Percentiles rank a stretch among this genome's conserved stretches.
These are phyloP conservation scores for Lactifluus volemus DNA, from an alignment of 768 basidiomycete genomes.

Conservation along the genomic window DNA sequence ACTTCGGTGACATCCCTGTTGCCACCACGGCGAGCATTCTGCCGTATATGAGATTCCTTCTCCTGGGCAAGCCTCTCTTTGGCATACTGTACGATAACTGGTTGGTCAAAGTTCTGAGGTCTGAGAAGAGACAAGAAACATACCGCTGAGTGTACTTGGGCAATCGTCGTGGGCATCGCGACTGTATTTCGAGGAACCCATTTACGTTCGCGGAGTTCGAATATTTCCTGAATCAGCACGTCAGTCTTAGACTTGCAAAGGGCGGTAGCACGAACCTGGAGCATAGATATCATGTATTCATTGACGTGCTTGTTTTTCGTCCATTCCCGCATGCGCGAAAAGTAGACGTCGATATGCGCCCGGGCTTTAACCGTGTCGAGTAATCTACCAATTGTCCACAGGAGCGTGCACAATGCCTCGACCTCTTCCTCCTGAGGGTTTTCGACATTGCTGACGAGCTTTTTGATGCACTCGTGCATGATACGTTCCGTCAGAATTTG, in stretches of 20 bases:
- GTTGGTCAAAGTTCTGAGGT: background rate
- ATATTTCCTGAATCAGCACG: slow-evolving; percentile 56
- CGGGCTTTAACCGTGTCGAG: slow-evolving; percentile 78
- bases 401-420: slow-evolving; percentile 87
- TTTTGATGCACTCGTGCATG: slow-evolving; percentile 98
- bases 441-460: slow-evolving; percentile 85
- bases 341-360: slow-evolving; percentile 89
- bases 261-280: slow-evolving; percentile 53
- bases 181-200: slow-evolving; percentile 70
- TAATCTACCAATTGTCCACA: slow-evolving; percentile 77
- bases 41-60: slow-evolving; percentile 56
- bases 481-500: slow-evolving; percentile 97
- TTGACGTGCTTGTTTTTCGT: slow-evolving; percentile 64
- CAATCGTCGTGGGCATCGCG: slow-evolving; percentile 74
- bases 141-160: slow-evolving; percentile 81
- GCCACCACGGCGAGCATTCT: slow-evolving; percentile 60
- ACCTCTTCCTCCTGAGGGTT: slow-evolving; percentile 98
- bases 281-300: slow-evolving; percentile 90
- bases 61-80: slow-evolving; percentile 87
- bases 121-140: slow-evolving; percentile 32
- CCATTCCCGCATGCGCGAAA: slow-evolving; percentile 80
- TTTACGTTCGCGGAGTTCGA: slow-evolving; percentile 76
- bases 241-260: background rate
- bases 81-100: slow-evolving; percentile 46
- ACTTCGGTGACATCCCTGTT: slow-evolving; percentile 52